These are phyloP conservation scores for Leccinum fibrillosum DNA, from an alignment of 768 basidiomycete species.

Conservation along the genomic window DNA sequence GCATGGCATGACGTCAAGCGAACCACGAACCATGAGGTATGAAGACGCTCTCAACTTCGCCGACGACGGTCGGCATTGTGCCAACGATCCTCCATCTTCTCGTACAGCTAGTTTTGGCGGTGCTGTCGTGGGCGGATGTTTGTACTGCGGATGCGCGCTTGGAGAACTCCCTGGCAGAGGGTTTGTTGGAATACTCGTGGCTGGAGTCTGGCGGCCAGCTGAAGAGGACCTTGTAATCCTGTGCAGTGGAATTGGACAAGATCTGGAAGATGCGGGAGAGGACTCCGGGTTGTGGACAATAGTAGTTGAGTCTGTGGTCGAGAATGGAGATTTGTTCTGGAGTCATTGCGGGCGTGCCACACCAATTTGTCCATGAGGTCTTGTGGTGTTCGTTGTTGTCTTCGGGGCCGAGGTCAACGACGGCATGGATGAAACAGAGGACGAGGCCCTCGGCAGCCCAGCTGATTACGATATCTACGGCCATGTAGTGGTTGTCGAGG, in stretches of 20 bases:
- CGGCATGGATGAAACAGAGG: slow-evolving; percentile 85
- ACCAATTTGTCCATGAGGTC: slow-evolving; percentile 86
- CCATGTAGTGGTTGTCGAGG: slow-evolving; percentile 74
- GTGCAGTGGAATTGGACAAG: slow-evolving; percentile 49
- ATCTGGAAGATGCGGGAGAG: slow-evolving; percentile 78
- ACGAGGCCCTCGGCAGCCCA: slow-evolving; percentile 86
- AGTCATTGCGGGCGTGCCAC: slow-evolving; percentile 68
- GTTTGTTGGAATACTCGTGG: slow-evolving; percentile 39
- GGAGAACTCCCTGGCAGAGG: slow-evolving; percentile 43
- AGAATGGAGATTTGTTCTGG: slow-evolving; percentile 56
- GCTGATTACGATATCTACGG: slow-evolving; percentile 86
- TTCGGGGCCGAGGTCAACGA: slow-evolving; percentile 60
- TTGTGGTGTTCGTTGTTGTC: slow-evolving; percentile 78
- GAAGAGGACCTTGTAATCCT: slow-evolving; percentile 55
- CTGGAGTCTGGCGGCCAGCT: slow-evolving; percentile 72
- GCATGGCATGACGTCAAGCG: slow-evolving; percentile 36
- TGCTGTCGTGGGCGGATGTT: slow-evolving; percentile 48
- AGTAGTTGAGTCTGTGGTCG: slow-evolving; percentile 54
- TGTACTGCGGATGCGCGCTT: slow-evolving; percentile 68
- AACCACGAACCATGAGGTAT: slow-evolving; percentile 77
- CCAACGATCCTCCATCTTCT: slow-evolving; percentile 77
- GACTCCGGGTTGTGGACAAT: slow-evolving; percentile 47
- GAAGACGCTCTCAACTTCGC: slow-evolving; percentile 81
- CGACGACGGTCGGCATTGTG: slow-evolving; percentile 54
- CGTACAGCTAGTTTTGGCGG: slow-evolving; percentile 85